These are phyloP conservation scores for Hericium rajendrae DNA, from an alignment of 768 basidiomycete genomes.

Conservation along the genomic window DNA sequence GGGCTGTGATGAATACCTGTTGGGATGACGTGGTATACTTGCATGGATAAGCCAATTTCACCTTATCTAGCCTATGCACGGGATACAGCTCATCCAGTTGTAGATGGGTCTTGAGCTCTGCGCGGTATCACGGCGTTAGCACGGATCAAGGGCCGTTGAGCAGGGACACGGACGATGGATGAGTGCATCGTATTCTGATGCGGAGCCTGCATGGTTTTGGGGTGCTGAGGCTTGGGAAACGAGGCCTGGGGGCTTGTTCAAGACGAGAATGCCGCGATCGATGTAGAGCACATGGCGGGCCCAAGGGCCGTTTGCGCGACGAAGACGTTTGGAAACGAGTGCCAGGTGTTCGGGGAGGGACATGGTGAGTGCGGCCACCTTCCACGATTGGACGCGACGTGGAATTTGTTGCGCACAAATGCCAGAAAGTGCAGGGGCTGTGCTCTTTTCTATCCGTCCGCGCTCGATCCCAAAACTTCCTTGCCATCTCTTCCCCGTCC, in stretches of 20 bases:
- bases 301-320: not conserved
- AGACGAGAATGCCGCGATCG: conserved; percentile 11
- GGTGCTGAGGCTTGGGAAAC: conserved; percentile 2
- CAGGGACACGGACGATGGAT: not conserved
- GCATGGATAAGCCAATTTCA: not conserved
- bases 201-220: too few species aligned
- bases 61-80: conserved; percentile 15
- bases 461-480: too few species aligned
- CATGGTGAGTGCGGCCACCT: not conserved
- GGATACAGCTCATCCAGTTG: conserved; percentile 3
- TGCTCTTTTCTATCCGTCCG: not conserved
- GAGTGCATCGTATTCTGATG: not conserved
- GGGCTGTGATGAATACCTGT: not conserved
- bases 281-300: conserved; percentile 5
- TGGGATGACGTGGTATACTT: not conserved
- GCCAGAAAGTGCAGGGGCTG: not conserved
- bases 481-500: too few species aligned
- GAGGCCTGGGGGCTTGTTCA: conserved; percentile 14
- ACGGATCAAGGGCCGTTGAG: not conserved
- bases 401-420: not conserved
- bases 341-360: not conserved
- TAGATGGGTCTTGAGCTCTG: conserved; percentile 4
- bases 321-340: not conserved
- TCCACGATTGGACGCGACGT: not conserved
- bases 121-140: not conserved